Percentiles rank a stretch among this genome's conserved stretches.
Conservation (phyloP, 2,329 filamentous ascomycete species). For the Aureobasidium sp. region DNA sequence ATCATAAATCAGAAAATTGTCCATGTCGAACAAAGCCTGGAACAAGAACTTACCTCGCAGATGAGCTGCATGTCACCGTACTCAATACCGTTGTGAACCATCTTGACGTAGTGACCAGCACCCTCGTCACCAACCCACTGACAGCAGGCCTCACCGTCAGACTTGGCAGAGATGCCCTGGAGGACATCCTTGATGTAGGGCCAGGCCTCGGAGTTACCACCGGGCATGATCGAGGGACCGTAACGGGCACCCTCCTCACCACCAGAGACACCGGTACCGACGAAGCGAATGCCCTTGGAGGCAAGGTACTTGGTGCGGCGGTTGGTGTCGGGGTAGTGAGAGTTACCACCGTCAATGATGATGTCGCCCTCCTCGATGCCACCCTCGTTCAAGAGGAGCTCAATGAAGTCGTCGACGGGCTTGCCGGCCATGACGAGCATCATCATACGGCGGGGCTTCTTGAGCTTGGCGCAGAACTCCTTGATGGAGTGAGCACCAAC, state of each 20-base stretch:
- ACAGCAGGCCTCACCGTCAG: conserved; percentile 93
- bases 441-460: conserved; percentile 96
- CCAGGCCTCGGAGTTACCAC: conserved; percentile 97
- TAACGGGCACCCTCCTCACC: conserved; percentile 99
- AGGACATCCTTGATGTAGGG: conserved; percentile 98
- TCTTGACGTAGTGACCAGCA: conserved; percentile 99
- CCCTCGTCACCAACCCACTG: conserved; percentile 99
- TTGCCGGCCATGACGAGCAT: conserved; percentile 97
- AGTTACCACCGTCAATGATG: conserved; percentile 99
- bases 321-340: conserved; percentile 98
- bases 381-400: conserved; percentile 64
- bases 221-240: conserved; percentile 96
- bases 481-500: conserved; percentile 87
- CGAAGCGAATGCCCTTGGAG: conserved; percentile 85
- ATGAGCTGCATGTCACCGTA: conserved; percentile 99
- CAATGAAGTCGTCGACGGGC: conserved; percentile 98
- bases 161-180: conserved; percentile 96
- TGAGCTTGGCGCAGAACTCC: conserved; percentile 95
- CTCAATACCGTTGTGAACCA: conserved; percentile 99
- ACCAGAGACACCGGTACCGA: conserved; percentile 95
- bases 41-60: conserved; percentile 65
- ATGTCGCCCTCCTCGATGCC: conserved; percentile 83
- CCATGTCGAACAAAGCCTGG: not conserved
- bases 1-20: conserved; percentile 19
- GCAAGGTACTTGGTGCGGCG: conserved; percentile 85